These are phyloP conservation scores for Sclerotinia nivalis DNA, from an alignment of 2,329 filamentous ascomycete genomes.

Conservation along the genomic window DNA sequence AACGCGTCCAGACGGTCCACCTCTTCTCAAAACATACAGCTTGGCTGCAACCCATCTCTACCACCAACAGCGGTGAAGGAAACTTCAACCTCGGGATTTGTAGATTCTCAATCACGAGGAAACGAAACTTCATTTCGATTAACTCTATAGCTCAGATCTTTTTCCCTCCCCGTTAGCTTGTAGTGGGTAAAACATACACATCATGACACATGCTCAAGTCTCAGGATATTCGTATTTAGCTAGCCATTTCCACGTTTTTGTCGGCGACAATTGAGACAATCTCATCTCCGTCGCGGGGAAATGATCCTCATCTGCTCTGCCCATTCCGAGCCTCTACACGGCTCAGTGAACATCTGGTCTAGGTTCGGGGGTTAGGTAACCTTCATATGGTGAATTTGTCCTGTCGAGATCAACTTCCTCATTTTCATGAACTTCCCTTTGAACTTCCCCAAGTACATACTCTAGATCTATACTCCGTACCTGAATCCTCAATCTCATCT, in stretches of 20 bases:
- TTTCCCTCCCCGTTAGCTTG: background rate
- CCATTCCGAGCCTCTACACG: slow-evolving; percentile 8
- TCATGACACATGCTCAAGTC: slow-evolving; percentile 4
- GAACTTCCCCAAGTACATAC: background rate
- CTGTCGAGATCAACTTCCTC: background rate
- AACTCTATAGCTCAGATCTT: slow-evolving; percentile 2
- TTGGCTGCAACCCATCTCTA: slow-evolving; percentile 16
- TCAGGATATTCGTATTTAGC: background rate
- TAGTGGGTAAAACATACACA: slow-evolving; percentile 2
- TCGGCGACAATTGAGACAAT: slow-evolving; percentile 21
- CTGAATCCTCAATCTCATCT: background rate
- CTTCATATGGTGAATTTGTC: background rate
- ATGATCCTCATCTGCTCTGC: slow-evolving; percentile 12
- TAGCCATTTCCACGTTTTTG: slow-evolving; percentile 4
- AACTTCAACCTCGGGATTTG: slow-evolving; percentile 9
- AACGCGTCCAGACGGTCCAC: slow-evolving; percentile 5
- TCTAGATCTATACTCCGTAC: no score
- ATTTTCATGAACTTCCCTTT: background rate
- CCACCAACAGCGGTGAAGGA: slow-evolving; percentile 19
- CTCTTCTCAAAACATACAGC: background rate
- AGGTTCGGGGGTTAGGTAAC: background rate
- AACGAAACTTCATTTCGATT: slow-evolving; percentile 13
- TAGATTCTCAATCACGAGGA: slow-evolving; percentile 7
- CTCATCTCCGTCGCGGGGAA: slow-evolving; percentile 19
- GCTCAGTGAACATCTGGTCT: background rate